These are phyloP conservation scores for Crithidia sp. DNA, from an alignment of 208 protist species.

Conservation along the genomic window DNA sequence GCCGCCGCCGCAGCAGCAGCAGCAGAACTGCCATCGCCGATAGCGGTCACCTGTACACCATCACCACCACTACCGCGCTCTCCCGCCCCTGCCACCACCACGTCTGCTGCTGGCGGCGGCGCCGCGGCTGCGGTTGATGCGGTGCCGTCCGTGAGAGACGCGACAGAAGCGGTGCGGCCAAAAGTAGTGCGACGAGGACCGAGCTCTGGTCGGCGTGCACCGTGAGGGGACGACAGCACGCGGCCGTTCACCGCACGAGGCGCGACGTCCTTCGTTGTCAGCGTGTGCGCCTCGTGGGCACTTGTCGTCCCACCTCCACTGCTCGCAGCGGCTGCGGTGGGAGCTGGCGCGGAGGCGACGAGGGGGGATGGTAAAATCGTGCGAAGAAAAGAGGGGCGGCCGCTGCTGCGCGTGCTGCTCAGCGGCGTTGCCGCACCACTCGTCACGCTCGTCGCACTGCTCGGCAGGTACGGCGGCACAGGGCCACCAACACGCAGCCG, in stretches of 20 bases:
- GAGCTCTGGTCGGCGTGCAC: slow-evolving; percentile 15
- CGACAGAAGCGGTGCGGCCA: slow-evolving; percentile 7
- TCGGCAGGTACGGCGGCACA: slow-evolving; percentile 7
- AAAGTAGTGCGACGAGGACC: slow-evolving; percentile 25
- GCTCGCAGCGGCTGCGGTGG: neutral
- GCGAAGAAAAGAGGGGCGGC: slow-evolving; percentile 25
- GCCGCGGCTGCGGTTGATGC: neutral
- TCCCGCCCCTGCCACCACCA: too few relatives aligned
- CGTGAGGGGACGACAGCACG: slow-evolving; percentile 16
- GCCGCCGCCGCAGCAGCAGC: neutral
- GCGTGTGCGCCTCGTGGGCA: too few relatives aligned
- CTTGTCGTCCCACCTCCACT: neutral
- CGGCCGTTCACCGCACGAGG: slow-evolving; percentile 15
- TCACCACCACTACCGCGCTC: neutral
- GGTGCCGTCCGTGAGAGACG: neutral
- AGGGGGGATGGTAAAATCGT: neutral
- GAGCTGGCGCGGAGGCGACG: neutral
- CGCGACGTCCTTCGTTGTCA: neutral
- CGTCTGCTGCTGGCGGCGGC: neutral
- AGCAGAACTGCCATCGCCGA: neutral
- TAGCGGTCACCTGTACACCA: neutral
- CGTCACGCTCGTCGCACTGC: slow-evolving; percentile 23
- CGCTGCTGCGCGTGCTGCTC: slow-evolving; percentile 29
- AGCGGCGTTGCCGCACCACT: slow-evolving; percentile 18
- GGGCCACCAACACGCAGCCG: slow-evolving; percentile 9